Conservation (phyloP, 2,329 filamentous ascomycete genomes). For the Alternaria conjuncta region DNA sequence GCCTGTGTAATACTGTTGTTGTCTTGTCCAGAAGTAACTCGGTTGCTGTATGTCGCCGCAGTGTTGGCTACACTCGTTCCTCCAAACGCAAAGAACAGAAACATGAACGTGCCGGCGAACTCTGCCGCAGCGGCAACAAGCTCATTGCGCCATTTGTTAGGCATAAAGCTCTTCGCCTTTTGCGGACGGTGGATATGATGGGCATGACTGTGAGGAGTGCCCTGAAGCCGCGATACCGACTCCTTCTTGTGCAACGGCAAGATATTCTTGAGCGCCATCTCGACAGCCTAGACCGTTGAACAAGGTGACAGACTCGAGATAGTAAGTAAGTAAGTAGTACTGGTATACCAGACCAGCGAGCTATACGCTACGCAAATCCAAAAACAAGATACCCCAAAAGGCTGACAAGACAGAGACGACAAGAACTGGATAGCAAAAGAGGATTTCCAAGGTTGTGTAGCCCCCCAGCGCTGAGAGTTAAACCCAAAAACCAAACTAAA, state of each 20-base stretch:
- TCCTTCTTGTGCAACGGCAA: constrained; percentile 16
- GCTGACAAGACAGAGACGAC: background rate
- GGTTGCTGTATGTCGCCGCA: constrained; percentile 28
- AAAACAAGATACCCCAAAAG: background rate
- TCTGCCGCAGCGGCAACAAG: constrained; percentile 46
- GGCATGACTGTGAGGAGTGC: background rate
- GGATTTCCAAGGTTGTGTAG: background rate
- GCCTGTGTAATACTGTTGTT: constrained; percentile 35
- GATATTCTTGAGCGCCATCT: constrained; percentile 16
- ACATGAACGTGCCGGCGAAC: constrained; percentile 51
- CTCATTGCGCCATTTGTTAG: constrained; percentile 41
- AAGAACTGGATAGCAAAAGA: background rate
- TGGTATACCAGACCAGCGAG: background rate
- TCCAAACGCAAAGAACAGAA: constrained; percentile 50
- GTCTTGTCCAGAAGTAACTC: constrained; percentile 24
- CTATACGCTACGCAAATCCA: background rate
- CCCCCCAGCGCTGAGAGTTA: background rate
- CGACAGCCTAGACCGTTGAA: background rate
- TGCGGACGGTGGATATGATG: background rate
- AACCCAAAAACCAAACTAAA: too few relatives aligned
- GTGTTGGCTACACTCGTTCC: constrained; percentile 49
- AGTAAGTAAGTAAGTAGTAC: background rate
- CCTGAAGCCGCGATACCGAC: background rate
- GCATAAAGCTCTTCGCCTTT: background rate
- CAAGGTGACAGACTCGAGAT: background rate